Conservation (phyloP, 306 rosid species). For the Lotus japonicus region DNA sequence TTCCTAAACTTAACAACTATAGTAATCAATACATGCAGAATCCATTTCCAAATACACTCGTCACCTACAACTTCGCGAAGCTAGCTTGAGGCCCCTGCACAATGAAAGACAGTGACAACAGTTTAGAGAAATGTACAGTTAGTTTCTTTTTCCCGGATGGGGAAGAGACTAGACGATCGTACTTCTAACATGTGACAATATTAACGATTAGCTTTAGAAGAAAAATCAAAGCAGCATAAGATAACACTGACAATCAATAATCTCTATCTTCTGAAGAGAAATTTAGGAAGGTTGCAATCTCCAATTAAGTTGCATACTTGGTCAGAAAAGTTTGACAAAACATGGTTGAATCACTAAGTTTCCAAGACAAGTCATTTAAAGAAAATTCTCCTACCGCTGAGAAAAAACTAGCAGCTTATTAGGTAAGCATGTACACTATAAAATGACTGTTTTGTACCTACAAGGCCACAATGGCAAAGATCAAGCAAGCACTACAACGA, state of each 20-base stretch:
- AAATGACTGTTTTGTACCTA: background rate
- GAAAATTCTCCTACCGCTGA: background rate
- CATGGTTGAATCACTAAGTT: background rate
- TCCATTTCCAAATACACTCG: conserved; percentile 5
- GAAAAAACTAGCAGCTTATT: background rate
- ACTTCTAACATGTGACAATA: background rate
- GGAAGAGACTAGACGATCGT: background rate
- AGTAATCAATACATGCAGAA: background rate
- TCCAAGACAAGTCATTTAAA: background rate
- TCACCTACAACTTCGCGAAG: background rate
- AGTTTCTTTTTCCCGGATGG: background rate
- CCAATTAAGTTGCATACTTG: background rate
- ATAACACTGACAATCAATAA: background rate
- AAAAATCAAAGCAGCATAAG: background rate
- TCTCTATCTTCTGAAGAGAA: background rate
- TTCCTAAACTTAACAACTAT: background rate
- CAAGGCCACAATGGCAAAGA: background rate
- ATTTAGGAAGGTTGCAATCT: background rate
- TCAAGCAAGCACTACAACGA: background rate
- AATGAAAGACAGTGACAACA: background rate
- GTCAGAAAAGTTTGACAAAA: background rate
- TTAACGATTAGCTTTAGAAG: background rate
- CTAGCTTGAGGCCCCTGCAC: conserved; percentile 55
- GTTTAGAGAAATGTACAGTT: conserved; percentile 10
- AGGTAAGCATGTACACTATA: background rate